These are phyloP conservation scores for Brasilioporus rufonigricans DNA, from an alignment of 768 basidiomycete genomes.

Conservation along the genomic window DNA sequence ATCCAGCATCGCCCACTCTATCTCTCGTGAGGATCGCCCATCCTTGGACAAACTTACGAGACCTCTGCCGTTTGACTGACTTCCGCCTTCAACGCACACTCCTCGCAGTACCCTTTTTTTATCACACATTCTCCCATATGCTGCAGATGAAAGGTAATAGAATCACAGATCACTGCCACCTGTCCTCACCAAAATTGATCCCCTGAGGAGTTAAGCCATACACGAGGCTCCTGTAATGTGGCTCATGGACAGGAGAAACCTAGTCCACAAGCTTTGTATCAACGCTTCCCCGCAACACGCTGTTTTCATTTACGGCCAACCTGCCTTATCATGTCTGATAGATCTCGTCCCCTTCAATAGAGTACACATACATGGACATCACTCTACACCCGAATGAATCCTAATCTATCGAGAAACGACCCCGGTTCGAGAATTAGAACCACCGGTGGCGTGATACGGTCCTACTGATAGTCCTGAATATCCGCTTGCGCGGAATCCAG, in stretches of 20 bases:
- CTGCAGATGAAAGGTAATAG: conserved; percentile 13
- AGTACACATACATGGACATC: conserved; percentile 15
- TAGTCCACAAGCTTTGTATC: conserved; percentile 16
- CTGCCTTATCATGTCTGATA: conserved; percentile 3
- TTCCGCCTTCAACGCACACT: neutral
- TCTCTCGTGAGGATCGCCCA: conserved; percentile 10
- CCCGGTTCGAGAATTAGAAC: conserved; percentile 5
- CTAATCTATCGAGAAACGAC: neutral
- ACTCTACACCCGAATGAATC: conserved; percentile 10
- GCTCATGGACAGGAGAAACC: conserved; percentile 8
- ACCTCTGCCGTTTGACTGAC: neutral
- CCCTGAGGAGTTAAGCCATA: conserved; percentile 9
- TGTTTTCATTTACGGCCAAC: conserved; percentile 22
- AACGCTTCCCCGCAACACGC: conserved; percentile 29
- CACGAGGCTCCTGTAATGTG: conserved; percentile 21
- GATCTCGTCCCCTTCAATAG: conserved; percentile 5
- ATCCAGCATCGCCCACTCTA: conserved; percentile 9
- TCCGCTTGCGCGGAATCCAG: conserved; percentile 6
- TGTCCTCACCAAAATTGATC: conserved; percentile 7
- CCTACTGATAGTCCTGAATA: neutral
- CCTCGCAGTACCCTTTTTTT: conserved; percentile 4
- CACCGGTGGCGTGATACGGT: conserved; percentile 16
- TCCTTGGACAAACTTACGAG: conserved; percentile 10
- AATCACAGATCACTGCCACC: conserved; percentile 12
- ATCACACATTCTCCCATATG: conserved; percentile 12